These are phyloP conservation scores for Ephemerocybe angulata DNA, from an alignment of 768 basidiomycete genomes.

Conservation along the genomic window DNA sequence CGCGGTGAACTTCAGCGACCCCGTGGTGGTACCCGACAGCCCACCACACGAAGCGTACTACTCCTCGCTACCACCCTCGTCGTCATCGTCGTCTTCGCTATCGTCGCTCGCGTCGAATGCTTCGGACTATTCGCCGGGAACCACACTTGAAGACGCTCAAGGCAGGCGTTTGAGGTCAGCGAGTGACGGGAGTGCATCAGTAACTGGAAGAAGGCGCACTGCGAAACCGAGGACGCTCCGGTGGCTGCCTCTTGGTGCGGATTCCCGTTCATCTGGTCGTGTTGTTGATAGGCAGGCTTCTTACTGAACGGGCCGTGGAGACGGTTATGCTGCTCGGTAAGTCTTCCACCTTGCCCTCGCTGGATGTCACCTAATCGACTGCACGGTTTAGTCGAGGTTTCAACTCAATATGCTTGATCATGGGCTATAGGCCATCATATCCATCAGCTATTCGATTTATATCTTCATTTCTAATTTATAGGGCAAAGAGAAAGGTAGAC, in stretches of 20 bases:
- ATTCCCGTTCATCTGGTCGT: slow-evolving; percentile 5
- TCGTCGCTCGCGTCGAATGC: neutral
- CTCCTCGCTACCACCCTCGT: neutral
- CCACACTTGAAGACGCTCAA: no score
- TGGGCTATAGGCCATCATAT: no score
- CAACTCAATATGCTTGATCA: neutral
- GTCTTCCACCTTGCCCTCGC: no score
- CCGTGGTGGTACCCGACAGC: slow-evolving; percentile 17
- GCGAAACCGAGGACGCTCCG: neutral
- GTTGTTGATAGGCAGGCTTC: no score
- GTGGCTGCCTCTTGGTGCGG: slow-evolving; percentile 13
- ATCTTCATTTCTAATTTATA: no score
- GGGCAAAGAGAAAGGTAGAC: no score
- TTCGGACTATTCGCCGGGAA: neutral
- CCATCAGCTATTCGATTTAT: no score
- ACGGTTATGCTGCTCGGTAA: no score
- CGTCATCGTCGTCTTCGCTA: neutral
- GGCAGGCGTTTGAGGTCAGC: no score
- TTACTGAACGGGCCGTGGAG: no score
- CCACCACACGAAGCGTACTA: neutral
- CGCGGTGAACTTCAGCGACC: slow-evolving; percentile 27
- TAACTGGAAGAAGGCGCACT: neutral
- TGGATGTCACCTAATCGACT: no score
- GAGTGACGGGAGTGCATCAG: no score
- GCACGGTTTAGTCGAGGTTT: neutral